Conservation (phyloP, 2,329 filamentous ascomycete species). For the Diaporthe destruens region DNA sequence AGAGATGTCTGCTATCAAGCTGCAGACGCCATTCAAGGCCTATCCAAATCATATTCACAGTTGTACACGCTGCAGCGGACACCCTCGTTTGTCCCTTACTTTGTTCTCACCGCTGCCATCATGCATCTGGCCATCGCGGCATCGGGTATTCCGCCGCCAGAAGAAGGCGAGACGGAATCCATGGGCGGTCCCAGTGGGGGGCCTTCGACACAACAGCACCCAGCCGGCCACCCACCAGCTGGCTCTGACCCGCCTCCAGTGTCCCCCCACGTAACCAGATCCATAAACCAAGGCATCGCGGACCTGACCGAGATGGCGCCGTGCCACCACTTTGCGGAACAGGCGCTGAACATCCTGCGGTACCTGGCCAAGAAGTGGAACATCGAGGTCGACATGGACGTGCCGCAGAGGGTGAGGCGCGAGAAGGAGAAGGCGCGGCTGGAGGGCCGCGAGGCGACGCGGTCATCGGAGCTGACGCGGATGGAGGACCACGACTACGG, state of each 20-base stretch:
- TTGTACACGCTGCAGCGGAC: constrained; percentile 70
- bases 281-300: constrained; percentile 66
- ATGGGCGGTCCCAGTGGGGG: constrained; percentile 32
- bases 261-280: constrained; percentile 57
- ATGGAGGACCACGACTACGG: constrained; percentile 54
- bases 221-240: background rate
- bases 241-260: constrained; percentile 40
- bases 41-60: constrained; percentile 68
- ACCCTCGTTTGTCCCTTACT: constrained; percentile 72
- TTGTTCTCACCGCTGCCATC: constrained; percentile 71
- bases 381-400: constrained; percentile 62
- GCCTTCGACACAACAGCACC: too few relatives aligned
- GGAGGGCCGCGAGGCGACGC: background rate
- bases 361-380: constrained; percentile 71
- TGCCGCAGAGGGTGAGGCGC: constrained; percentile 36
- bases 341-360: constrained; percentile 70
- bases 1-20: constrained; percentile 75
- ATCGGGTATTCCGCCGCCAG: constrained; percentile 41
- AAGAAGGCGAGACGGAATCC: constrained; percentile 1
- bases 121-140: constrained; percentile 70
- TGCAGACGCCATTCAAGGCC: constrained; percentile 69
- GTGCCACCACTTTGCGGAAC: constrained; percentile 71
- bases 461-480: constrained; percentile 30
- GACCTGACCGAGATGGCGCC: constrained; percentile 72
- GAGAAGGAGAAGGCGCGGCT: constrained; percentile 13